Evolutionary conservation across 768 basidiomycete genomes (phyloP).

Genomic region (Agaricus subrufescens): DNA sequence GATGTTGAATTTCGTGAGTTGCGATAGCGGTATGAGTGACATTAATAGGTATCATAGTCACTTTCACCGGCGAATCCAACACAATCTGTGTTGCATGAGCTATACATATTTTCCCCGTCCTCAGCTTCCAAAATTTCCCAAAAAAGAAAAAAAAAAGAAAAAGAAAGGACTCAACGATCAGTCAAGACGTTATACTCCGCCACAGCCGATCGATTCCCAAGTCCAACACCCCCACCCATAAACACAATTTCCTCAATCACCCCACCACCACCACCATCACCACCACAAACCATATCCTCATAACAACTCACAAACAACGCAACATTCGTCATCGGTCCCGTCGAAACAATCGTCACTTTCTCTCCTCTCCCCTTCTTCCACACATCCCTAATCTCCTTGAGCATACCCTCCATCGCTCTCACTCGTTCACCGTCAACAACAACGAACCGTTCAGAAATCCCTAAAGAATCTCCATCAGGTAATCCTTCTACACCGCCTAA

Average conservation of each 20-base stretch:
- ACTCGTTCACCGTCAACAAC: conserved; percentile 28
- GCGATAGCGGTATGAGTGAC: conserved; percentile 86
- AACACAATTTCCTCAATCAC: conserved; percentile 71
- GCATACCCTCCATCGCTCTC: conserved; percentile 69
- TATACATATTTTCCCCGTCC: conserved; percentile 18
- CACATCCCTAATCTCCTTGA: conserved; percentile 41
- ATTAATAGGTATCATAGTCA: conserved; percentile 80
- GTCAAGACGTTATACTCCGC: conserved; percentile 84
- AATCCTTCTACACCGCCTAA: conserved; percentile 77
- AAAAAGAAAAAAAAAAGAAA: neutral
- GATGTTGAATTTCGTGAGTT: conserved; percentile 44
- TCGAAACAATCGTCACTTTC: conserved; percentile 68
- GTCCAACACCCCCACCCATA: conserved; percentile 89
- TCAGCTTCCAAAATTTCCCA: neutral
- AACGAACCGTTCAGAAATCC: conserved; percentile 48
- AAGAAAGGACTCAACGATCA: conserved; percentile 54
- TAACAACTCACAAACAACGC: conserved; percentile 60
- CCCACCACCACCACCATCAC: conserved; percentile 8
- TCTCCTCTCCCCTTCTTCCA: conserved; percentile 58
- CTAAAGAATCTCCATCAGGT: conserved; percentile 39
- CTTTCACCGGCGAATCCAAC: conserved; percentile 62
- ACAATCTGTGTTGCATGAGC: conserved; percentile 85
- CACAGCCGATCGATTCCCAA: conserved; percentile 75
- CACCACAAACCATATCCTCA: conserved; percentile 33
- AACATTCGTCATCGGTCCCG: conserved; percentile 84